Evolutionary conservation across 1,284 basidiomycete species (phyloP), one percentile per base, ranked within the genome.

Genomic region (Cryptococcus sp.): DNA sequence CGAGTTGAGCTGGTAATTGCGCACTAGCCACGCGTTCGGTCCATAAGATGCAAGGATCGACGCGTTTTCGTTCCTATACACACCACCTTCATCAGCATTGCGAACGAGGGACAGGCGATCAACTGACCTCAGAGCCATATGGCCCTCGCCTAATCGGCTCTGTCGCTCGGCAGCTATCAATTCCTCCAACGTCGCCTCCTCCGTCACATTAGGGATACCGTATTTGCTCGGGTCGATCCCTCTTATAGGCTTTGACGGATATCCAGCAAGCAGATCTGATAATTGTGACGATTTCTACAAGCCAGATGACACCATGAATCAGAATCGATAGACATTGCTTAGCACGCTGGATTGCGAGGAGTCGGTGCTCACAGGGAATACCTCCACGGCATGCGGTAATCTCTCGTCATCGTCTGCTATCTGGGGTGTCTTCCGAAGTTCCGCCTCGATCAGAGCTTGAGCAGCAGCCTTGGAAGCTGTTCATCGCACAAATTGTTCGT

Each of bases 1-100:
- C 38, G 86, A 83, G 75, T 95, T 91, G 23, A 93, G 80, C 35
- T 90, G 82, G 73, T 92, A 93, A 78, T 96, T 95, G 73, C 91
- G 86, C 75, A 95, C 86, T 63, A 88, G 85, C 90, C 91, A 96
- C 11, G 89, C 87, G 80, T 97, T 96, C 13, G 88, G 81, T 1
- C 92, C 96, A 74, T 95, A 94, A 46, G 86, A 86, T 73, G 91
- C 87, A 43, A 97, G 79, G 20, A 99, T 81, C 8, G 88, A 85
- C 43, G 94, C 80, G 80, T 98, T 98, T 43, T 88, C 87, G 66
- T 90, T 86, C 64, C 91, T 93, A 35, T 35, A 63, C 27, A 49
- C 20, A 39, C 27, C 60, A 13, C 19, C 47, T 13, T 10, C 13
- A 19, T 48, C 35, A 17, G 25, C 13, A 19, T 35, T 48, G 17